Conservation (phyloP, 2,329 filamentous ascomycete genomes). For the Chaetomium sp. region DNA sequence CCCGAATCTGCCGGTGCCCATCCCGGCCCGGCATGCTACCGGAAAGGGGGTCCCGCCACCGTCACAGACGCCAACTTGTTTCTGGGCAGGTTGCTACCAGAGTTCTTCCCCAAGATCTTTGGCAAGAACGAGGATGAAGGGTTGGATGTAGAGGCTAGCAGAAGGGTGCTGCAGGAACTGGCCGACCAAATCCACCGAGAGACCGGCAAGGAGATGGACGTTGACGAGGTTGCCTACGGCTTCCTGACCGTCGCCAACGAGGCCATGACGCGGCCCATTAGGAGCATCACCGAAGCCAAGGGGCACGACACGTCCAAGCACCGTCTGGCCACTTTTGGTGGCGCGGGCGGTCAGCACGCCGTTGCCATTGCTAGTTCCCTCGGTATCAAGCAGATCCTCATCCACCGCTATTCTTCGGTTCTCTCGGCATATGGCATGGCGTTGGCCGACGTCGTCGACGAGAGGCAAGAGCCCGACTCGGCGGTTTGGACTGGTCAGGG, state of each 20-base stretch:
- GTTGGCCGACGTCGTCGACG: slow-evolving; percentile 88
- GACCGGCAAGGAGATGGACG: slow-evolving; percentile 68
- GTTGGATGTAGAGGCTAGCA: slow-evolving; percentile 74
- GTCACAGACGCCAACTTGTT: slow-evolving; percentile 94
- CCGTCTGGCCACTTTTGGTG: slow-evolving; percentile 87
- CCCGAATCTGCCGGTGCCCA: slow-evolving; percentile 88
- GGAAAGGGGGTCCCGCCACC: slow-evolving; percentile 84
- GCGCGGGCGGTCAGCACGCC: slow-evolving; percentile 87
- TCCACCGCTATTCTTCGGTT: slow-evolving; percentile 86
- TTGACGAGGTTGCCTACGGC: slow-evolving; percentile 85
- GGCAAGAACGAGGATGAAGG: slow-evolving; percentile 84
- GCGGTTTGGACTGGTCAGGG: slow-evolving; percentile 62
- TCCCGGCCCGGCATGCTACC: slow-evolving; percentile 87
- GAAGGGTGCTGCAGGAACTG: slow-evolving; percentile 73
- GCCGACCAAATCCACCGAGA: slow-evolving; percentile 78
- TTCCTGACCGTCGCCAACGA: slow-evolving; percentile 91
- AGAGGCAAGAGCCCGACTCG: slow-evolving; percentile 77
- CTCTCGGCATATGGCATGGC: slow-evolving; percentile 93
- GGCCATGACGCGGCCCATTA: slow-evolving; percentile 86
- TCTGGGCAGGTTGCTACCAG: slow-evolving; percentile 79
- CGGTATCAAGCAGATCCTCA: slow-evolving; percentile 80
- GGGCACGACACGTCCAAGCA: slow-evolving; percentile 90
- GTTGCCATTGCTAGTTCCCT: slow-evolving; percentile 87
- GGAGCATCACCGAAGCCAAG: slow-evolving; percentile 88
- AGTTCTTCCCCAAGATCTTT: slow-evolving; percentile 95